These are phyloP conservation scores for Aspergillus clavatus DNA, from an alignment of 2,329 filamentous ascomycete genomes.

Conservation along the genomic window DNA sequence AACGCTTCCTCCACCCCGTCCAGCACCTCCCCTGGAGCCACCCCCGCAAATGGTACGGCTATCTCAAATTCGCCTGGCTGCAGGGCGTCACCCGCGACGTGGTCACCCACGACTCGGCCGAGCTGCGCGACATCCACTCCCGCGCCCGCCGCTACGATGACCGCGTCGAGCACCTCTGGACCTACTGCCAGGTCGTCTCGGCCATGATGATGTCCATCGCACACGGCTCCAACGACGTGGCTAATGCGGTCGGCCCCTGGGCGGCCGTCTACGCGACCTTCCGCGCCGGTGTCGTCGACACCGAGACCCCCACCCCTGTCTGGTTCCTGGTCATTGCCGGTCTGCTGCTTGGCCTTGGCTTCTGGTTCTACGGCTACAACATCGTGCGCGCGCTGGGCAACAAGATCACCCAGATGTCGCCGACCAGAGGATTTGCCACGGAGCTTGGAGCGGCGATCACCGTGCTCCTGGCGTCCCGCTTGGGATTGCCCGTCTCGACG, in stretches of 20 bases:
- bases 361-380: slow-evolving; percentile 42
- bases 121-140: slow-evolving; percentile 38
- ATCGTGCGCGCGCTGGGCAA: slow-evolving; percentile 41
- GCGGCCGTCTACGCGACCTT: slow-evolving; percentile 37
- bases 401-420: slow-evolving; percentile 40
- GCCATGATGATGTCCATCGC: slow-evolving; percentile 43
- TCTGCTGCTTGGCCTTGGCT: slow-evolving; percentile 37
- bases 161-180: slow-evolving; percentile 46
- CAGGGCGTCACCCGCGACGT: slow-evolving; percentile 43
- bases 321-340: slow-evolving; percentile 41
- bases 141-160: slow-evolving; percentile 44
- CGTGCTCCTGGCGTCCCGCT: slow-evolving; percentile 31
- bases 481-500: slow-evolving; percentile 36
- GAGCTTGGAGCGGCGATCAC: slow-evolving; percentile 42
- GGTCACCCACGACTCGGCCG: slow-evolving; percentile 37
- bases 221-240: slow-evolving; percentile 44
- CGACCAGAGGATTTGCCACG: slow-evolving; percentile 28
- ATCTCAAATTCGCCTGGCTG: slow-evolving; percentile 42
- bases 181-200: slow-evolving; percentile 41
- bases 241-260: slow-evolving; percentile 42
- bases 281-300: slow-evolving; percentile 27
- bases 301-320: slow-evolving; percentile 32
- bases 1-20: slow-evolving; percentile 23
- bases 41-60: slow-evolving; percentile 31
- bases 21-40: slow-evolving; percentile 13